Conservation (phyloP, 441 rosid species). For the Populus hybrid region DNA sequence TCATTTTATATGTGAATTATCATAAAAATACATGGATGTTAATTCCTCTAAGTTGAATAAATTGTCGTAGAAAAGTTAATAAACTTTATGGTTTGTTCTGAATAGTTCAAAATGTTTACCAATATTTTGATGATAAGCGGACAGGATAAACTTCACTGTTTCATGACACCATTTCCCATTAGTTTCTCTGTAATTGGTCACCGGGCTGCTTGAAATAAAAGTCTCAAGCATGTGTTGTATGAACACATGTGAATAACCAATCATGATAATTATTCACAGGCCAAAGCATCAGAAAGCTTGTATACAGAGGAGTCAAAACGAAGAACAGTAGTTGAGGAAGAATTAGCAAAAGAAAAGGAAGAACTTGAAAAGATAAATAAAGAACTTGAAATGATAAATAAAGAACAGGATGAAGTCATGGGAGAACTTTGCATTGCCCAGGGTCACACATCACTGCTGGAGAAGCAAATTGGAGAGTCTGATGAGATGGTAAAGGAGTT, state of each 20-base stretch:
- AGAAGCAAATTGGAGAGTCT: conserved; percentile 57
- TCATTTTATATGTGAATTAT: not conserved
- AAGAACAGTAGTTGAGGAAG: conserved; percentile 64
- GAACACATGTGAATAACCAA: conserved; percentile 10
- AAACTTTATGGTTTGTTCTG: not conserved
- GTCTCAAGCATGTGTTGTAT: conserved; percentile 1
- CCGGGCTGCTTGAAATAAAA: not conserved
- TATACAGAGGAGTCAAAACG: conserved; percentile 58
- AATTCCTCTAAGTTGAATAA: not conserved
- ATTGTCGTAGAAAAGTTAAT: not conserved
- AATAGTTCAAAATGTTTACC: no score
- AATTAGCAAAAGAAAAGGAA: conserved; percentile 53
- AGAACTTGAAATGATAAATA: conserved; percentile 44
- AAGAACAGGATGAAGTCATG: conserved; percentile 44
- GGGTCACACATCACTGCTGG: conserved; percentile 50
- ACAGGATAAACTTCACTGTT: not conserved
- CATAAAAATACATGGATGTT: conserved; percentile 3
- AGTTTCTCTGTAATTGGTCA: not conserved
- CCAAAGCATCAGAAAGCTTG: conserved; percentile 55
- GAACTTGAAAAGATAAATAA: conserved; percentile 45
- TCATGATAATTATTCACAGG: conserved; percentile 40
- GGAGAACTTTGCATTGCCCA: conserved; percentile 46
- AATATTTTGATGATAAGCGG: not conserved
- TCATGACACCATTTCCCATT: not conserved
- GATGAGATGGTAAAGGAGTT: conserved; percentile 56